phyloP scores from a whole-genome alignment of 225 moss, liverwort and hornwort species.

The Bryum argenteum region DNA sequence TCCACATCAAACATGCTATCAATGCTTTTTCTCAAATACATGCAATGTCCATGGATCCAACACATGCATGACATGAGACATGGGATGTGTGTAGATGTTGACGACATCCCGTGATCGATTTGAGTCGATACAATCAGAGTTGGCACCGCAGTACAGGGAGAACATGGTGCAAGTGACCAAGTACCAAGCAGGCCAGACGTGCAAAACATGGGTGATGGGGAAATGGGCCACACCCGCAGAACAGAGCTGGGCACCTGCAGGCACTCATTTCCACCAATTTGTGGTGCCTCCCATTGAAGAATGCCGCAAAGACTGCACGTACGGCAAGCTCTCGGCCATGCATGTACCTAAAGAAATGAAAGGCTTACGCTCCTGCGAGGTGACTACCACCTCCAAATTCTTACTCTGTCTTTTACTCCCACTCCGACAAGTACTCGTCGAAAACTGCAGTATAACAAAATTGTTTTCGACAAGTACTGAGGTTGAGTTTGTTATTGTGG shows the following conservation, averaged over 20 bases:
- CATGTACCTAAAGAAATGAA: conserved; percentile 76
- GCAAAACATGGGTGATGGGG: conserved; percentile 83
- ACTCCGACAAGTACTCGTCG: too few species aligned
- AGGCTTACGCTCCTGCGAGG: conserved; percentile 89
- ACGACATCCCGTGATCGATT: conserved; percentile 84
- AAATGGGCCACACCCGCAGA: conserved; percentile 69
- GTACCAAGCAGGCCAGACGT: conserved; percentile 76
- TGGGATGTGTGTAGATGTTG: conserved; percentile 65
- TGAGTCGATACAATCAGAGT: conserved; percentile 66
- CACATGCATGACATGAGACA: too few species aligned
- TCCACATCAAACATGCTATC: not conserved
- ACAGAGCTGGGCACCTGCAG: conserved; percentile 75
- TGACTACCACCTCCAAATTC: not conserved
- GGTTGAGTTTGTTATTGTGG: not conserved
- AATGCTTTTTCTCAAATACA: too few species aligned
- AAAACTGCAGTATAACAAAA: too few species aligned
- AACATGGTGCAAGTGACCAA: conserved; percentile 82
- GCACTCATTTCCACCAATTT: conserved; percentile 88
- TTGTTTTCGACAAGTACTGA: too few species aligned
- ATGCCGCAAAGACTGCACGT: conserved; percentile 74
- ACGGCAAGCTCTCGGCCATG: conserved; percentile 88
- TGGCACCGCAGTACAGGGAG: conserved; percentile 46
- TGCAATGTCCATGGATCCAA: too few species aligned
- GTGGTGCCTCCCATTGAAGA: conserved; percentile 80
- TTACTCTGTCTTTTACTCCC: too few species aligned